Conservation (phyloP, 2,329 filamentous ascomycete genomes). For the Aspergillus terreus region DNA sequence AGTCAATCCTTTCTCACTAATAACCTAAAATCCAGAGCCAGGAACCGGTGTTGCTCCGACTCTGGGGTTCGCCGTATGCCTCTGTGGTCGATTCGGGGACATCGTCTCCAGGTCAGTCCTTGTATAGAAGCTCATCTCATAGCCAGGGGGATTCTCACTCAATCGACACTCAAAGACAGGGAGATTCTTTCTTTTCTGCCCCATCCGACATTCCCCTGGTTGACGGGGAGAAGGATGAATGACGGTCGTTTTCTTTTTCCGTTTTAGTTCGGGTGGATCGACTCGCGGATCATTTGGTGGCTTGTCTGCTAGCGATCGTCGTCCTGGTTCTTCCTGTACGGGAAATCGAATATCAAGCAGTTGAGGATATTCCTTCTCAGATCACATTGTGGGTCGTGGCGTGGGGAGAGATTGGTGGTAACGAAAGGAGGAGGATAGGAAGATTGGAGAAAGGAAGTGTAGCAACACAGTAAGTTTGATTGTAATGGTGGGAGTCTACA, state of each 20-base stretch:
- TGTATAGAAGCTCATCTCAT: too few species aligned
- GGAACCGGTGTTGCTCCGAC: background rate
- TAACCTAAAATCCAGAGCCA: background rate
- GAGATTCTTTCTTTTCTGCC: background rate
- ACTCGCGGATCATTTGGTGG: conserved; percentile 8
- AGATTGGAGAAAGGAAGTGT: too few species aligned
- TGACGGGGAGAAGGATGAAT: background rate
- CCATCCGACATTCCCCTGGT: background rate
- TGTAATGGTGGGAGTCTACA: too few species aligned
- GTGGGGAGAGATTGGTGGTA: too few species aligned
- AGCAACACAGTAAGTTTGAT: too few species aligned
- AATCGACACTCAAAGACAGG: background rate
- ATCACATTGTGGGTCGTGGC: too few species aligned
- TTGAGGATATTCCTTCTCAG: too few species aligned
- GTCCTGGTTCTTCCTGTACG: too few species aligned
- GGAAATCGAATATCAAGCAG: too few species aligned
- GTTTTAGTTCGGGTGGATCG: conserved; percentile 4
- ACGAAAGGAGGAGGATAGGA: too few species aligned
- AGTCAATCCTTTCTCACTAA: conserved; percentile 3
- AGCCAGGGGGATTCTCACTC: background rate
- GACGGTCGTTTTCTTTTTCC: background rate
- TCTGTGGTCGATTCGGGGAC: background rate
- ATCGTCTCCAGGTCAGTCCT: too few species aligned
- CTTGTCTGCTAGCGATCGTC: background rate
- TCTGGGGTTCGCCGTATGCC: background rate